Base-by-base conservation (phyloP, 2,329 filamentous ascomycete species). In the Ophiosphaerella herpotricha region DNA sequence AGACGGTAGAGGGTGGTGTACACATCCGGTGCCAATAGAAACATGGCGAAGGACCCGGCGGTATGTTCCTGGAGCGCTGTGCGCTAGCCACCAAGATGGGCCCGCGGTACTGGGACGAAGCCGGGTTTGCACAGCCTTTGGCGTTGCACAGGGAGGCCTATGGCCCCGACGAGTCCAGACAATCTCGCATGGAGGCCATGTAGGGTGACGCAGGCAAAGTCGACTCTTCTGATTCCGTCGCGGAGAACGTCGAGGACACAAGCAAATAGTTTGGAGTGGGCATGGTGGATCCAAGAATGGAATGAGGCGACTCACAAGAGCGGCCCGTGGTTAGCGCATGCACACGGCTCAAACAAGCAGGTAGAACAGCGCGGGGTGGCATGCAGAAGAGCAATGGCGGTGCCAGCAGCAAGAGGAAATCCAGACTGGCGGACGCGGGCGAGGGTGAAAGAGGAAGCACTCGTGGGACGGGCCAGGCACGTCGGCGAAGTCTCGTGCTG, bases 161-260 rank as follows among this genome's bases (percentile, higher is more conserved):
- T 52, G 46, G 50, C 45, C 44, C 44, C 34, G 18, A 57, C 52
- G 24, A 52, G 58, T 52, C 45, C 46, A 60, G 60, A 61, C 55
- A 59, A 14, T 33, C 39, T 39, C 50, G 48, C 57, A 55, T 63
- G 46, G 42, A 43, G 36, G 38, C 40, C 41, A 36, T 49, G 35
- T 45, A 35, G 45, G 50, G 39, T 54, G 37, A 53, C 48, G 42
- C 40, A 29, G 39, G 26, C 11, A 7, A 6, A 29, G 7, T 29
- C 26, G 3, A 29, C 9, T 29, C 26, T 29, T 29, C 11, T 29
- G 26, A 29, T 29, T 29, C 11, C 9, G 26, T 29, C 7, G 11
- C 4, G 7, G 5, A 29, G 26, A 29, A 29, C 26, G 6, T 29
- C 18, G 18, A 4, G 18, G 18, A 5, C 18, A 21, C 18, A 21